phyloP scores from a whole-genome alignment of 306 rosid genomes.

The Malus asiatica region DNA sequence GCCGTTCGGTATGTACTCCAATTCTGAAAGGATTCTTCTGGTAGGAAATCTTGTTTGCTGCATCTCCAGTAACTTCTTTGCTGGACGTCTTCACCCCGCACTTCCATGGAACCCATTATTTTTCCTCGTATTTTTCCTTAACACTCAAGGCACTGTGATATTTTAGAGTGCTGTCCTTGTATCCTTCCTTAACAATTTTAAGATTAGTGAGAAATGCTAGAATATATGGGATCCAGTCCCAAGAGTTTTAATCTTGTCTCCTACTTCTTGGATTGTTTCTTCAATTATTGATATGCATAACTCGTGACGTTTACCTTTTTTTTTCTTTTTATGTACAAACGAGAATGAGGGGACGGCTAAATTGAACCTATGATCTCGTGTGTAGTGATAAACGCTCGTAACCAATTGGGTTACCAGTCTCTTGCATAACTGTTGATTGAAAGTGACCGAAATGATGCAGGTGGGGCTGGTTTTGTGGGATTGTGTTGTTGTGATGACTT shows the following conservation, averaged over 20 bases:
- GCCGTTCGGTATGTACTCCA: conserved; percentile 49
- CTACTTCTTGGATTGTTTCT: background rate
- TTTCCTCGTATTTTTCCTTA: background rate
- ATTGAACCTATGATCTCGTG: background rate
- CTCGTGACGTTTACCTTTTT: background rate
- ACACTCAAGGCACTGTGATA: background rate
- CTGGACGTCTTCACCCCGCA: conserved; percentile 14
- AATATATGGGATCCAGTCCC: background rate
- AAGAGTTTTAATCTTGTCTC: background rate
- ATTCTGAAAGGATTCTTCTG: conserved; percentile 70
- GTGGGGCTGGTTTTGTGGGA: background rate
- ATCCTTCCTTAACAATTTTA: too few species aligned
- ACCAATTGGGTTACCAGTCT: background rate
- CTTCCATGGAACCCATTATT: conserved; percentile 20
- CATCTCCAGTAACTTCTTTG: conserved; percentile 66
- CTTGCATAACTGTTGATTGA: background rate
- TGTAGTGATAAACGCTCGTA: too few species aligned
- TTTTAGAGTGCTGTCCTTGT: conserved; percentile 21
- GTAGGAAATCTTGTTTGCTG: conserved; percentile 68
- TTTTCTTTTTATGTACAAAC: background rate
- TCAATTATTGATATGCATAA: background rate
- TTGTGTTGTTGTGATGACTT: background rate
- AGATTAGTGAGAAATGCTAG: background rate
- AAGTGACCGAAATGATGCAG: background rate
- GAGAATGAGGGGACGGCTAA: background rate